Base-by-base conservation (phyloP, 345 rosid genomes). In the Moricandia arvensis region DNA sequence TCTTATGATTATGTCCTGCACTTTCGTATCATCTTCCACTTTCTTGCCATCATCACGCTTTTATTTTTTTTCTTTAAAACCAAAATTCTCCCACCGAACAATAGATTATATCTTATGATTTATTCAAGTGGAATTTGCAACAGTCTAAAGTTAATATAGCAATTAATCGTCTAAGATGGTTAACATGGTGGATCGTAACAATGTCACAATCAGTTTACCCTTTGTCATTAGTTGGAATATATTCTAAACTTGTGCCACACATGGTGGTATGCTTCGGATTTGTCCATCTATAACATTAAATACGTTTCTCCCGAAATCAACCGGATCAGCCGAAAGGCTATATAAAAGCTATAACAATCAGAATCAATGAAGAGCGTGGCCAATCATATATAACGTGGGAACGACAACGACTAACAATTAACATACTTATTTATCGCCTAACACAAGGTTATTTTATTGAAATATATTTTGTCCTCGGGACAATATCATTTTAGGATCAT, bases 381-480 rank as follows among this genome's bases (percentile, higher is more conserved):
- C 69, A 63, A 37, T 37, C 12, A 61, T 27, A 8, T 49, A 26
- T 53, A 29, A 68, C 57, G 21, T 57, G 70, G 43, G 33, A 77
- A 38, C 17, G 60, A 33, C 55, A 76, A 35, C 15, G 63, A 37
- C 47, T 37, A 61, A 61, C 68, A 59, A 31, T 21, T 47, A 47
- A 12, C 51, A 13, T 0, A 34, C 51, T 11, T 33, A 45, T 45
- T 34, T 30, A 69, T 33, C 0, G 33, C 17, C 72, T 77, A 66
- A 51, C 29, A 34, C 16, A 18, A 66, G 16, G 47, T 64, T 58
- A 61, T 38, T 54, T 21, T 61, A 73, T 82, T 82, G 80, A 87
- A 95, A 81, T 73, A 92, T 92, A 59, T 79, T 83, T 53, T 95
- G 99, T 66, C 99, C 99, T 0, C 97, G 97, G 1, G 99, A 86